A percentile compares a stretch with the other conserved stretches of the same genome.
phyloP scores from a whole-genome alignment of 805 yeast genomes.

The Candida koratica region DNA sequence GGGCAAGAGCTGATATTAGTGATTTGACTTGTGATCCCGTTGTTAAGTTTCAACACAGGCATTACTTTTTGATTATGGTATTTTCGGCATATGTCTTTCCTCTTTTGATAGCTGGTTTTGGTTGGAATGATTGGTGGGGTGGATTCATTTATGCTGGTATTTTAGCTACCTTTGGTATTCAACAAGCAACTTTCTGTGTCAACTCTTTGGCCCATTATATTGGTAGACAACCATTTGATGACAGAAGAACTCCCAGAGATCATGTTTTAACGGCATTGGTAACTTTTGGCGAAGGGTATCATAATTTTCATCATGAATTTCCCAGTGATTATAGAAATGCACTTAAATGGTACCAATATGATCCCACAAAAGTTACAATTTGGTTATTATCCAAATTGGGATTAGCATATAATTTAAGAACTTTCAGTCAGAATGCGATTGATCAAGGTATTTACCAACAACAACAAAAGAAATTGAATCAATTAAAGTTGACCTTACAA shows the following conservation, averaged over 20 bases:
- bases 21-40: constrained; percentile 76
- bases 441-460: constrained; percentile 81
- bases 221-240: constrained; percentile 83
- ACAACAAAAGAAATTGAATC: constrained; percentile 73
- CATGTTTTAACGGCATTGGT: constrained; percentile 76
- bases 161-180: constrained; percentile 63
- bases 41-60: constrained; percentile 78
- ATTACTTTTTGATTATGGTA: constrained; percentile 60
- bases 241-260: constrained; percentile 83
- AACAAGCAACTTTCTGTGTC: constrained; percentile 84
- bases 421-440: constrained; percentile 74
- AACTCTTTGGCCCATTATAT: constrained; percentile 85
- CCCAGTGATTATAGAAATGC: constrained; percentile 88
- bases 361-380: constrained; percentile 70
- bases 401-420: constrained; percentile 67
- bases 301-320: constrained; percentile 87
- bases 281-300: constrained; percentile 87
- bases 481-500: constrained; percentile 55
- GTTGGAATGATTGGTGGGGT: constrained; percentile 58
- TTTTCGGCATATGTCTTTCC: constrained; percentile 66
- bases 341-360: constrained; percentile 82
- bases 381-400: constrained; percentile 61
- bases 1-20: constrained; percentile 77
- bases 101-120: constrained; percentile 52
- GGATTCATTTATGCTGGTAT: constrained; percentile 78